Base-by-base conservation (phyloP, 805 yeast species). In the Candida maesae region DNA sequence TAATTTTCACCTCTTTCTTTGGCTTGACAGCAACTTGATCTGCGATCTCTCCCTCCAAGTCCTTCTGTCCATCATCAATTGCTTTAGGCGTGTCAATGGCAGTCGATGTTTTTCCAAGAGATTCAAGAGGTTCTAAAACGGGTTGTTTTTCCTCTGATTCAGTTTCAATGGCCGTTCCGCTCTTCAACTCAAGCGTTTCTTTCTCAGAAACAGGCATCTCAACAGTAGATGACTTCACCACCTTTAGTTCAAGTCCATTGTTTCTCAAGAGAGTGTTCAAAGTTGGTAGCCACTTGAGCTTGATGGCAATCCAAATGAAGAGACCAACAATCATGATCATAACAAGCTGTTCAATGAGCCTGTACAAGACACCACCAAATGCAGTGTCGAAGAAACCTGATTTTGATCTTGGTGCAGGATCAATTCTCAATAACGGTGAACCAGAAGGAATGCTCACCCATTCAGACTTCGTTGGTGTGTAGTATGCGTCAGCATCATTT, bases 311-410 rank as follows among this genome's bases (percentile, higher is more conserved):
- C 12, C 55, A 59, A 1, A 66, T 48, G 2, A 56, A 36, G 4
- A 60, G 38, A 2, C 60, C 24, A 8, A 51, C 42, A 4, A 68
- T 44, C 5, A 64, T 26, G n/a, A 69, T 47, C 38, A 69, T 58
- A 28, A 68, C 38, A 3, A 70, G 55, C 35, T 70, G 69, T 49
- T 73, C 78, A 4, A 71, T 25, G 39, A 60, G 41, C 39, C 65
- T 58, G 29, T 60, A 59, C 4, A 61, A 39, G 30, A 67, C 58
- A 14, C 53, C 55, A 1, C 63, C 66, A 34, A 64, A 33, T 3
- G 41, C 50, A 2, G 58, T 42, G 17, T 45, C 52, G 21, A 47
- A 51, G 33, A 53, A 51, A 1, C 51, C 53, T 31, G 17, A 18
- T 2, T 31, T 33, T 2, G 36, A 37, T 18, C 46, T 40, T 12